Percentiles rank a stretch among this genome's conserved stretches.
Evolutionary conservation across 2,329 filamentous ascomycete genomes (phyloP).

Genomic region (Scedosporium dehoogii): DNA sequence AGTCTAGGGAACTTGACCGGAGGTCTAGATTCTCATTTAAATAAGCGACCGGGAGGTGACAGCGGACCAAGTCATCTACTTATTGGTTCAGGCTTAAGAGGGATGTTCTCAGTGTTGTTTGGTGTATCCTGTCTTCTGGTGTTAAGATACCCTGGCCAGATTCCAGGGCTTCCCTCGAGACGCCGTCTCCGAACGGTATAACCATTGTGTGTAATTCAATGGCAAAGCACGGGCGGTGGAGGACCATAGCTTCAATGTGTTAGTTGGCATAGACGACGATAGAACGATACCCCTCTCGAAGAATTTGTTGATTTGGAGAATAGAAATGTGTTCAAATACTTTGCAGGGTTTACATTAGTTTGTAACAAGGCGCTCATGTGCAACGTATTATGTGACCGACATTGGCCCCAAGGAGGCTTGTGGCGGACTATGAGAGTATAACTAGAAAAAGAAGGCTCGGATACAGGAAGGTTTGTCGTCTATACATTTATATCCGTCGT

Average conservation of each 20-base stretch:
- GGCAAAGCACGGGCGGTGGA: not conserved
- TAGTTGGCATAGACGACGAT: not conserved
- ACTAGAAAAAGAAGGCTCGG: not conserved
- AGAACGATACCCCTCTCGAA: conserved; percentile 6
- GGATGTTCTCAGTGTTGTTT: not conserved
- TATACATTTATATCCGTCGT: conserved; percentile 23
- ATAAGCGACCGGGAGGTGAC: not conserved
- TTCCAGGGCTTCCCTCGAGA: not conserved
- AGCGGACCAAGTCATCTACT: not conserved
- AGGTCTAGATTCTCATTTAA: conserved; percentile 9
- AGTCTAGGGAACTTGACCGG: conserved; percentile 25
- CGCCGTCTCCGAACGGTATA: not conserved
- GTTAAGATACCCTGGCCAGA: no score
- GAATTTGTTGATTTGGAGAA: conserved; percentile 3
- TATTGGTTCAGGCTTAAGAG: not conserved
- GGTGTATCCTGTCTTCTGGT: no score
- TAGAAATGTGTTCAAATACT: not conserved
- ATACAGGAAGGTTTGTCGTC: not conserved
- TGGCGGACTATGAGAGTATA: not conserved
- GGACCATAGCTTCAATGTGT: not conserved
- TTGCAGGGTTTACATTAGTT: conserved; percentile 9
- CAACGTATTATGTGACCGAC: no score
- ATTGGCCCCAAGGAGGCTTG: not conserved
- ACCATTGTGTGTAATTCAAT: not conserved
- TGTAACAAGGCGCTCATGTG: not conserved